Conservation (phyloP, 768 basidiomycete species). For the Amanita phalloides region DNA sequence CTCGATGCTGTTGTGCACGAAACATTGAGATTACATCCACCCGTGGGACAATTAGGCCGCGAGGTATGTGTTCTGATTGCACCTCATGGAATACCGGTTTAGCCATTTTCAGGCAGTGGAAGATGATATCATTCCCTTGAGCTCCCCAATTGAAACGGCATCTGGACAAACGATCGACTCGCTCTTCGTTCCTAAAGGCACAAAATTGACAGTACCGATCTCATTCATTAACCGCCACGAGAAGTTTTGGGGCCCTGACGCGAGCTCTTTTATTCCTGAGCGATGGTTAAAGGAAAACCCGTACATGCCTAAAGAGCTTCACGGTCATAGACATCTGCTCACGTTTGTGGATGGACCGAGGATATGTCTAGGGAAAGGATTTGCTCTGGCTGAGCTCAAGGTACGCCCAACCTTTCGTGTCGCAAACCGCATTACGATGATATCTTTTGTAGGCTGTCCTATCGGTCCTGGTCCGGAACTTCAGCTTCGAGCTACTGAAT, state of each 20-base stretch:
- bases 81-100: not conserved
- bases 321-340: slow-evolving; percentile 27
- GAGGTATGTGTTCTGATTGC: slow-evolving; percentile 13
- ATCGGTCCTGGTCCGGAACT: too few species aligned
- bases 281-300: slow-evolving; percentile 26
- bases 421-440: too few species aligned
- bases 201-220: slow-evolving; percentile 24
- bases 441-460: too few species aligned
- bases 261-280: slow-evolving; percentile 29
- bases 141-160: slow-evolving; percentile 17
- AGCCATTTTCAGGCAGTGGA: slow-evolving; percentile 17
- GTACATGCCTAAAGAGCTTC: slow-evolving; percentile 19
- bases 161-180: slow-evolving; percentile 19
- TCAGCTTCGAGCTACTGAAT: too few species aligned
- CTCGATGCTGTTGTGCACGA: slow-evolving; percentile 32
- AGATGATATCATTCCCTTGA: slow-evolving; percentile 29
- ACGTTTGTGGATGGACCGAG: slow-evolving; percentile 36
- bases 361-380: slow-evolving; percentile 31
- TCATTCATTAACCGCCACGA: slow-evolving; percentile 26
- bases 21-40: slow-evolving; percentile 25
- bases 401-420: not conserved
- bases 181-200: slow-evolving; percentile 24
- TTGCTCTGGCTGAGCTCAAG: slow-evolving; percentile 17
- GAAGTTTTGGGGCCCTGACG: slow-evolving; percentile 32
- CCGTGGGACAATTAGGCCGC: slow-evolving; percentile 18